Conservation (phyloP, 257 asterid genomes). For the Sherardia arvensis region DNA sequence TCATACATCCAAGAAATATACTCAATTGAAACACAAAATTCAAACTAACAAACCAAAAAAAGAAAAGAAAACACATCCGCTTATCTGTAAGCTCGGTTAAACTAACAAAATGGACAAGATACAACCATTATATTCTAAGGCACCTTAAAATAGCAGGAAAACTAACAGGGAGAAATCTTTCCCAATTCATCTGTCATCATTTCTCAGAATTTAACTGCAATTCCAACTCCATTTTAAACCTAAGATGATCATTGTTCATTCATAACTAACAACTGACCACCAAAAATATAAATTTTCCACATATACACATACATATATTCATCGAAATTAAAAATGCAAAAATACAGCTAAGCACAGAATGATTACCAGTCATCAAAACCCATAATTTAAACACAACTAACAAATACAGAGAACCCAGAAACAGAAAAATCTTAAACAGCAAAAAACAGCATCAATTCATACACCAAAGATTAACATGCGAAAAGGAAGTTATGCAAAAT, state of each 20-base stretch:
- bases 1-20: background rate
- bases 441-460: background rate
- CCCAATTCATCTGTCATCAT: background rate
- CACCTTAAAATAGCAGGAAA: background rate
- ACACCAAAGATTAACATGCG: background rate
- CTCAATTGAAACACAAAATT: background rate
- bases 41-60: too few species aligned
- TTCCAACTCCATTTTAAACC: background rate
- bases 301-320: background rate
- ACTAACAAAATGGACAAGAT: background rate
- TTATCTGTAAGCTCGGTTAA: background rate
- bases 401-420: background rate
- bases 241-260: background rate
- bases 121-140: background rate
- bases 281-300: background rate
- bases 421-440: background rate
- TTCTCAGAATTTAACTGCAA: background rate
- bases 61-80: too few species aligned
- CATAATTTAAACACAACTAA: background rate
- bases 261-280: background rate
- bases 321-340: background rate
- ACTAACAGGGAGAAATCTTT: background rate
- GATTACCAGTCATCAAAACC: slow-evolving; percentile 5
- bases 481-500: background rate
- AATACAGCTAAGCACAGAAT: background rate